Evolutionary conservation across 306 rosid species (phyloP).

Genomic region (Dalbergia oliveri): DNA sequence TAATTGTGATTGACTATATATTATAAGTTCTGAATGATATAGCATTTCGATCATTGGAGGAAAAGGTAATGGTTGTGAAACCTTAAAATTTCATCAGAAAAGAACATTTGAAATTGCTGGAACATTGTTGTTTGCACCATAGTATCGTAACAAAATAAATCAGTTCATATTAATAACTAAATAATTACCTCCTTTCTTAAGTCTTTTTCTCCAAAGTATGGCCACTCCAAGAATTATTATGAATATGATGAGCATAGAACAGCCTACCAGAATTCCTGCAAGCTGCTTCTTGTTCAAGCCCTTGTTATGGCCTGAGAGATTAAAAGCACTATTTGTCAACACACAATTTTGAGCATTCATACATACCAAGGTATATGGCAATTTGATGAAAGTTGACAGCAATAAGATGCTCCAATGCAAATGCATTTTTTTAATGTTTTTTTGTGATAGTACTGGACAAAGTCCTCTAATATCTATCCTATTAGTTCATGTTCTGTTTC

Average conservation of each 20-base stretch:
- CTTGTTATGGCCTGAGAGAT: conserved; percentile 36
- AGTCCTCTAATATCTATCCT: conserved; percentile 13
- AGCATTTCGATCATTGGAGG: neutral
- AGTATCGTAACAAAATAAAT: conserved; percentile 8
- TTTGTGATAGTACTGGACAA: neutral
- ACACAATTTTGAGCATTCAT: conserved; percentile 26
- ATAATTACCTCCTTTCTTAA: conserved; percentile 30
- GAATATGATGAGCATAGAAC: neutral
- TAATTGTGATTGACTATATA: neutral
- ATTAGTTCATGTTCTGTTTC: conserved; percentile 13
- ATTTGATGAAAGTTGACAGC: neutral
- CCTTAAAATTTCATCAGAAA: neutral
- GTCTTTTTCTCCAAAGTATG: conserved; percentile 36
- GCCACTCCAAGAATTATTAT: conserved; percentile 30
- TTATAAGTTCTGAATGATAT: neutral
- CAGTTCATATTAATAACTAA: neutral
- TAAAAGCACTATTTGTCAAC: conserved; percentile 31
- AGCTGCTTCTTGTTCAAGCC: conserved; percentile 41
- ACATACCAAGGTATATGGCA: neutral
- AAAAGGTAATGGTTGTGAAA: conserved; percentile 12
- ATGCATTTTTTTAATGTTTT: neutral
- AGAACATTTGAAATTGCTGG: conserved; percentile 5
- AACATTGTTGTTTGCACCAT: neutral
- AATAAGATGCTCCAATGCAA: conserved; percentile 4
- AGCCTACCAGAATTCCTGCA: conserved; percentile 44